Percentiles rank a stretch among this genome's conserved stretches.
Evolutionary conservation across 2,329 filamentous ascomycete species (phyloP).

Genomic region (Penicillium aurantiogriseum): DNA sequence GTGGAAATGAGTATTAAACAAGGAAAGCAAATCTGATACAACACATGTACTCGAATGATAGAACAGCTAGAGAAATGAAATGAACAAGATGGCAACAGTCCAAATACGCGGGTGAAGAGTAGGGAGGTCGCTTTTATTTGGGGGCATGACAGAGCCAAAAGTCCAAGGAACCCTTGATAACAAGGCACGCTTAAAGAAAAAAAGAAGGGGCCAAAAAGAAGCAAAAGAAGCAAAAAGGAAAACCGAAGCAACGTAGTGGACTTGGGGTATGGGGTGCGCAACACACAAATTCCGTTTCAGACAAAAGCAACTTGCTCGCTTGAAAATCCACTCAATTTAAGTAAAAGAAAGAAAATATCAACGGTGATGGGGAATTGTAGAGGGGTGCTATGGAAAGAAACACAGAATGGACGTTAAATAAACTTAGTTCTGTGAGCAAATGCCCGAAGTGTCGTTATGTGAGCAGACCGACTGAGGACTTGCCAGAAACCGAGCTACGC

Average conservation of each 20-base stretch:
- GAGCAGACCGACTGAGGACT: slow-evolving; percentile 9
- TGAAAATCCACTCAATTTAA: slow-evolving; percentile 38
- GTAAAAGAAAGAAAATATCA: slow-evolving; percentile 25
- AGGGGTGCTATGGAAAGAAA: slow-evolving; percentile 20
- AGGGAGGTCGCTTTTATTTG: slow-evolving; percentile 36
- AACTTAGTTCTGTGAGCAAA: slow-evolving; percentile 13
- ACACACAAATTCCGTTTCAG: slow-evolving; percentile 46
- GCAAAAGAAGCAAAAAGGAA: slow-evolving; percentile 20
- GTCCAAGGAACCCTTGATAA: slow-evolving; percentile 32
- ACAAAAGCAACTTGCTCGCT: slow-evolving; percentile 41
- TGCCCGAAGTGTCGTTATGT: slow-evolving; percentile 9
- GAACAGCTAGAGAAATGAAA: slow-evolving; percentile 20
- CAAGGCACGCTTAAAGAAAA: slow-evolving; percentile 33
- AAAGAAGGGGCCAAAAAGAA: slow-evolving; percentile 21
- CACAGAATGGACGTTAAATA: slow-evolving; percentile 18
- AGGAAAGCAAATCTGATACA: slow-evolving; percentile 21
- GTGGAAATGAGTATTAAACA: slow-evolving; percentile 21
- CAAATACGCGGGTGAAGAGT: slow-evolving; percentile 27
- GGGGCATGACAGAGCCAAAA: slow-evolving; percentile 33
- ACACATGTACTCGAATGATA: slow-evolving; percentile 21
- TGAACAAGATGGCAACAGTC: slow-evolving; percentile 18
- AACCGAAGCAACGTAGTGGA: slow-evolving; percentile 37
- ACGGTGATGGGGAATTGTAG: slow-evolving; percentile 19
- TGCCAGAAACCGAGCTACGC: slow-evolving; percentile 42
- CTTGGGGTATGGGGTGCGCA: slow-evolving; percentile 47